These are phyloP conservation scores for Alternaria infectoria DNA, from an alignment of 2,329 filamentous ascomycete genomes.

Conservation along the genomic window DNA sequence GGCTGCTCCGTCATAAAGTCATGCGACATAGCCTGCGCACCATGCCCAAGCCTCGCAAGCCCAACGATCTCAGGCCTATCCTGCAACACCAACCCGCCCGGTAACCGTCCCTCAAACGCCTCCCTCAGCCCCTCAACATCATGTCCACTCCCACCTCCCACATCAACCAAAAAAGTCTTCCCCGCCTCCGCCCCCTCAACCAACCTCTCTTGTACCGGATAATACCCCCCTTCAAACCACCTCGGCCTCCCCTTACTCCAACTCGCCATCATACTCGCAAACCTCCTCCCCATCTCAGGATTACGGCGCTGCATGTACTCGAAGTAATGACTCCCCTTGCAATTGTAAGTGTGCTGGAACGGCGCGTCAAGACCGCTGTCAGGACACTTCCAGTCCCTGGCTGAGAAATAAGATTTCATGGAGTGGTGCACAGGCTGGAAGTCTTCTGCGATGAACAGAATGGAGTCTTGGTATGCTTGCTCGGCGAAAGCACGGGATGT, in stretches of 20 bases:
- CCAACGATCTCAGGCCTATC: slow-evolving; percentile 30
- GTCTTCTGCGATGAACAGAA: slow-evolving; percentile 28
- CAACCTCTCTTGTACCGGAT: slow-evolving; percentile 32
- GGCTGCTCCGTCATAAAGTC: slow-evolving; percentile 43
- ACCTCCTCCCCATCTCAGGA: slow-evolving; percentile 30
- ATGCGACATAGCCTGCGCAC: slow-evolving; percentile 40
- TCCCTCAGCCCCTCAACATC: slow-evolving; percentile 28
- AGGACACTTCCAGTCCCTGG: slow-evolving; percentile 22
- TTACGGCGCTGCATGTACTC: slow-evolving; percentile 29
- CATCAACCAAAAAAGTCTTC: slow-evolving; percentile 26
- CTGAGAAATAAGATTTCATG: slow-evolving; percentile 24
- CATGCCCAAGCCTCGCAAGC: slow-evolving; percentile 25
- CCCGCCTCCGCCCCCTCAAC: slow-evolving; percentile 22
- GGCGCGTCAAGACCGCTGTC: slow-evolving; percentile 22
- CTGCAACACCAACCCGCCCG: slow-evolving; percentile 30
- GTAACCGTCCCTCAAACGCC: slow-evolving; percentile 20
- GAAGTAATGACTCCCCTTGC: slow-evolving; percentile 28
- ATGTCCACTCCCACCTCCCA: slow-evolving; percentile 33
- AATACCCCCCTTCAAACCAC: slow-evolving; percentile 30
- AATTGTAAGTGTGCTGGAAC: slow-evolving; percentile 30
- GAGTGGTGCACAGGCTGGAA: slow-evolving; percentile 27
- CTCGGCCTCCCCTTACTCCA: slow-evolving; percentile 34
- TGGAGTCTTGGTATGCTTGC: slow-evolving; percentile 28
- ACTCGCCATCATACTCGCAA: slow-evolving; percentile 37
- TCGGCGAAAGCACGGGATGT: slow-evolving; percentile 24